phyloP scores from a whole-genome alignment of 768 basidiomycete species.

The Mycena polygramma region DNA sequence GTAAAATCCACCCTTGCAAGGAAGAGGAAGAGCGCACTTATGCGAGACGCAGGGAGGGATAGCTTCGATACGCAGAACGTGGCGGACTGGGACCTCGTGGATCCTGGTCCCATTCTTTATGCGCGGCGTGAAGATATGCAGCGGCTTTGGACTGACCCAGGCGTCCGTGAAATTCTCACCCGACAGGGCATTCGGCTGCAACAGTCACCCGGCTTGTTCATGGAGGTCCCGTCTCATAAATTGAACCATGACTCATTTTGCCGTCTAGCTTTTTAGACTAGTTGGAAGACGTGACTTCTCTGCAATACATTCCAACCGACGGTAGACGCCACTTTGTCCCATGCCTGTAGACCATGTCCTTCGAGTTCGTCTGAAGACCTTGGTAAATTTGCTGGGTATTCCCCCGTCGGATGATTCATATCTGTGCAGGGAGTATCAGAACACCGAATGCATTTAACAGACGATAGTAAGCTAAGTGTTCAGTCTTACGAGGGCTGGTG shows the following conservation, averaged over 20 bases:
- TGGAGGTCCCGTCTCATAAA: too few relatives aligned
- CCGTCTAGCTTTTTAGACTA: slow-evolving; percentile 73
- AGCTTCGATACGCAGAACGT: slow-evolving; percentile 60
- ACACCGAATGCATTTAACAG: slow-evolving; percentile 68
- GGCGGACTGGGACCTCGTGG: slow-evolving; percentile 68
- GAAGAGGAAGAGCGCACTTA: slow-evolving; percentile 72
- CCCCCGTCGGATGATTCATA: background rate
- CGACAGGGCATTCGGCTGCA: slow-evolving; percentile 69
- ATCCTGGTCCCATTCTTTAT: slow-evolving; percentile 72
- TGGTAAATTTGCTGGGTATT: slow-evolving; percentile 45
- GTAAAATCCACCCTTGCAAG: slow-evolving; percentile 64
- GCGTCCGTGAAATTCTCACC: slow-evolving; percentile 63
- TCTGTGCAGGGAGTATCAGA: slow-evolving; percentile 74
- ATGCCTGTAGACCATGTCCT: slow-evolving; percentile 75
- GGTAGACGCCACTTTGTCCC: slow-evolving; percentile 54
- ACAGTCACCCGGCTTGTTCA: slow-evolving; percentile 82
- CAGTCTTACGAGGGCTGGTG: slow-evolving; percentile 54
- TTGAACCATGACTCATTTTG: background rate
- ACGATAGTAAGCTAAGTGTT: slow-evolving; percentile 21
- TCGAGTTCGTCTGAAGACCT: slow-evolving; percentile 77
- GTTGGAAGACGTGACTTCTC: slow-evolving; percentile 70
- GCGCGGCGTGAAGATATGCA: slow-evolving; percentile 79
- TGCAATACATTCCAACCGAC: slow-evolving; percentile 77
- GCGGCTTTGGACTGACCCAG: slow-evolving; percentile 73
- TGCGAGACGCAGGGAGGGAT: slow-evolving; percentile 47